Evolutionary conservation across 2,329 filamentous ascomycete species (phyloP).

Genomic region (Fusarium sambucinum): DNA sequence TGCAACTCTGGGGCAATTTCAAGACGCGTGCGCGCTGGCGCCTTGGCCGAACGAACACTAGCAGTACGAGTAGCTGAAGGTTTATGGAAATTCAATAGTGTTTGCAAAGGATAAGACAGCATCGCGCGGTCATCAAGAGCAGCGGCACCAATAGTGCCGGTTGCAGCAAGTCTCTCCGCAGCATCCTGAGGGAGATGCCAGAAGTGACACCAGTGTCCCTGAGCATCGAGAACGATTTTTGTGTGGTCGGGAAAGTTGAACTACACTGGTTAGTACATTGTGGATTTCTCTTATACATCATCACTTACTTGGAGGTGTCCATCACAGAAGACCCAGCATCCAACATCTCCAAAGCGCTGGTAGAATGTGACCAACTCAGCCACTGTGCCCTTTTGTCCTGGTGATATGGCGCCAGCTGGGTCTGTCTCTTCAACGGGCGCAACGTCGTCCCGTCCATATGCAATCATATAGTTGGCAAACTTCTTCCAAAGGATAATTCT

Average conservation of each 20-base stretch:
- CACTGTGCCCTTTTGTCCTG: conserved; percentile 54
- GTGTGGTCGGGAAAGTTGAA: conserved; percentile 92
- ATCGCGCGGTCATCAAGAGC: conserved; percentile 78
- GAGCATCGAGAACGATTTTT: conserved; percentile 81
- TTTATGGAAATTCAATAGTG: conserved; percentile 76
- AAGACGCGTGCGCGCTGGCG: conserved; percentile 64
- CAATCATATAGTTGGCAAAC: conserved; percentile 80
- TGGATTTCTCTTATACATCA: not conserved
- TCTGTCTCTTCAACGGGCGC: conserved; percentile 61
- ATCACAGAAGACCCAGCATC: conserved; percentile 84
- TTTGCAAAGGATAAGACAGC: conserved; percentile 78
- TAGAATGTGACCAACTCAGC: conserved; percentile 81
- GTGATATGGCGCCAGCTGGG: conserved; percentile 55
- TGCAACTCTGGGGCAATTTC: conserved; percentile 72
- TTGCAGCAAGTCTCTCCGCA: conserved; percentile 71
- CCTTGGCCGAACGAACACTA: conserved; percentile 60
- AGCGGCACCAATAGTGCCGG: conserved; percentile 76
- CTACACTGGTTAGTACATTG: conserved; percentile 56
- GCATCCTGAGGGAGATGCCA: conserved; percentile 81
- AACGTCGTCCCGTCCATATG: conserved; percentile 78
- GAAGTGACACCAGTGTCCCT: conserved; percentile 81
- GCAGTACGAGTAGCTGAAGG: conserved; percentile 56
- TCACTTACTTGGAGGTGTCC: conserved; percentile 77
- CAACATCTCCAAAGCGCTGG: conserved; percentile 83
- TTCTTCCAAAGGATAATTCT: conserved; percentile 78